Evolutionary conservation across 345 rosid genomes (phyloP), one percentile per base, ranked within the genome.

Genomic region (Hibiscus trionum): DNA sequence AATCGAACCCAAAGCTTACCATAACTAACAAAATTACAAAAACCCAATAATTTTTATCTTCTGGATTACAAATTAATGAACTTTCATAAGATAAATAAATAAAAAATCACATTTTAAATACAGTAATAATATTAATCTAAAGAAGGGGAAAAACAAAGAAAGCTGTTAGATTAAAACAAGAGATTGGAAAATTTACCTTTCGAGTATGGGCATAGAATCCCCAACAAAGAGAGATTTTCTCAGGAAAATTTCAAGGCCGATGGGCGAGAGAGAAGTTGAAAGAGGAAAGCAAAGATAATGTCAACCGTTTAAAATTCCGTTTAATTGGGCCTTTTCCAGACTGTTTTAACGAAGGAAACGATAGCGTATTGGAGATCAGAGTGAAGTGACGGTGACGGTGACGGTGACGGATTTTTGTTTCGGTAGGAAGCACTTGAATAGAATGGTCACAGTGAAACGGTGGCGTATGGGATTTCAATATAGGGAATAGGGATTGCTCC

Each of bases 361-460:
- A 7, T 24, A 9, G 3, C 66, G 66, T 62, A 0, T 35, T 62
- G 0, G 0, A 33, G 66, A 46, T 42, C 39, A 12, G 3, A 44
- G 12, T 35, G 26, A n/a, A 35, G 42, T 61, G 12, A 31, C 66
- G 66, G 66, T 62, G 66, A 31, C 66, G 66, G 66, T 62, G 66
- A 62, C 66, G 66, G 15, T 24, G 24, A 21, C 24, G 24, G 24
- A 21, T 3, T n/a, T 35, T 62, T 3, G 39, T 62, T 33, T 62
- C 31, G 47, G 47, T 35, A 33, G 26, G 26, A 61, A 62, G 9
- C 44, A 0, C n/a, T 4, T 5, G 7, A 7, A 35, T 33, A n/a
- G 5, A 9, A n/a, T 1, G 46, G 66, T 33, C 46, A 16, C 16
- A 59, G 31, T 33, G 24, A 61, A 33, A 61, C 21, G 66, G 46